Evolutionary conservation across 2,329 filamentous ascomycete genomes (phyloP).

Genomic region (Karstenula rhodostoma): DNA sequence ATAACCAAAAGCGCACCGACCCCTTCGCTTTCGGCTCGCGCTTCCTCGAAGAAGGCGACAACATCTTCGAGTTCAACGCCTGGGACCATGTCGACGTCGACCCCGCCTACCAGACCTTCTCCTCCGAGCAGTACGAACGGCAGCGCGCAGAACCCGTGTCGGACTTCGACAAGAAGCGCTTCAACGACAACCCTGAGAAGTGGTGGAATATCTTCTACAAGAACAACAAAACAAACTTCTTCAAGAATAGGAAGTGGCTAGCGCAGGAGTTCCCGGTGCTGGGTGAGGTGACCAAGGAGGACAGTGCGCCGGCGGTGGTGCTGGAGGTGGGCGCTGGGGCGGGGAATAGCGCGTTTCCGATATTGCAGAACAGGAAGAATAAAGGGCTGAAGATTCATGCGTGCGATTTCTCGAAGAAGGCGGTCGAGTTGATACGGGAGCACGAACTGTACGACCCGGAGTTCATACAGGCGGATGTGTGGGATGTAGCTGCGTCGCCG

Average conservation of each 20-base stretch:
- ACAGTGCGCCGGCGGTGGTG: constrained; percentile 73
- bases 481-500: constrained; percentile 74
- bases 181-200: constrained; percentile 88
- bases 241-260: constrained; percentile 98
- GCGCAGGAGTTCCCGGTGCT: constrained; percentile 94
- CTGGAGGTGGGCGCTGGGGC: constrained; percentile 95
- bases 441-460: constrained; percentile 78
- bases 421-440: constrained; percentile 88
- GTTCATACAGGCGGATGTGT: constrained; percentile 87
- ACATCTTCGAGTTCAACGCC: constrained; percentile 97
- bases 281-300: constrained; percentile 74
- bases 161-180: constrained; percentile 90
- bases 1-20: constrained; percentile 86
- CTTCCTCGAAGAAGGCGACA: constrained; percentile 80
- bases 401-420: constrained; percentile 95
- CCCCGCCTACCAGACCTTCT: constrained; percentile 84
- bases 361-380: constrained; percentile 85
- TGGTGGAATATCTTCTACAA: constrained; percentile 99
- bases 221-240: constrained; percentile 97
- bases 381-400: constrained; percentile 83
- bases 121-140: constrained; percentile 81
- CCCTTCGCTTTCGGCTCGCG: constrained; percentile 97
- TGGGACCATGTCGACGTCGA: constrained; percentile 99
- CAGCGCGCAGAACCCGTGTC: constrained; percentile 88
- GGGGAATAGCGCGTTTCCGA: constrained; percentile 94